Percentiles rank a stretch among this genome's conserved stretches.
These are phyloP conservation scores for Leptographium wingfieldii DNA, from an alignment of 2,329 filamentous ascomycete genomes.

Conservation along the genomic window DNA sequence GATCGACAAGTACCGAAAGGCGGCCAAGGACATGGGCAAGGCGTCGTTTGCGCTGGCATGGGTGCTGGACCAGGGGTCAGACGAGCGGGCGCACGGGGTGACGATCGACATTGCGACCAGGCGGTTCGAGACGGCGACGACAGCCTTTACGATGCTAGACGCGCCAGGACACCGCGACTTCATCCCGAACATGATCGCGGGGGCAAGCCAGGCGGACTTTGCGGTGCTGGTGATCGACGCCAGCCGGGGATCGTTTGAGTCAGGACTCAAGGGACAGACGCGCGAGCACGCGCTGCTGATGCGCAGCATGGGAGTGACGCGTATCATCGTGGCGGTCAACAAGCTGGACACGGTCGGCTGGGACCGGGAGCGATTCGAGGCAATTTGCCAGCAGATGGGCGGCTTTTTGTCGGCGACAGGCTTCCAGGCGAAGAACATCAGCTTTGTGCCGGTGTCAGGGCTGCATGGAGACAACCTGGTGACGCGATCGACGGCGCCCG, in stretches of 20 bases:
- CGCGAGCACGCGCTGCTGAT: constrained; percentile 85
- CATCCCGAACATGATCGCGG: constrained; percentile 98
- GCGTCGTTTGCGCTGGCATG: constrained; percentile 92
- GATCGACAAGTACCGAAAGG: constrained; percentile 74
- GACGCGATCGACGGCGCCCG: constrained; percentile 38
- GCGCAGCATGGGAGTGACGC: constrained; percentile 79
- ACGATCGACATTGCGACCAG: constrained; percentile 96
- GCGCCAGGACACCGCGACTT: constrained; percentile 93
- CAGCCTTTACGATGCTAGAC: constrained; percentile 85
- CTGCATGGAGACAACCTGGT: constrained; percentile 80
- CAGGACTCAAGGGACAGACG: constrained; percentile 84
- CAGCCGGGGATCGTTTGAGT: constrained; percentile 81
- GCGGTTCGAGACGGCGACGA: constrained; percentile 79
- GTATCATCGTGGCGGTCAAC: constrained; percentile 83
- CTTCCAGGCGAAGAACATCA: constrained; percentile 69
- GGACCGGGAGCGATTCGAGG: constrained; percentile 70
- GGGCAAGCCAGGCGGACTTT: constrained; percentile 90
- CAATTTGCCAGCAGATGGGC: constrained; percentile 72
- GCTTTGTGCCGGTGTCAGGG: constrained; percentile 82
- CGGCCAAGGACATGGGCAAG: constrained; percentile 86
- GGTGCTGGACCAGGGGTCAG: constrained; percentile 85
- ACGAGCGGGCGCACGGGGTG: constrained; percentile 80
- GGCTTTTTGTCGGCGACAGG: constrained; percentile 73
- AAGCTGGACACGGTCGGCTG: constrained; percentile 84
- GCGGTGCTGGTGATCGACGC: constrained; percentile 91